phyloP scores from a whole-genome alignment of 106 monocot genomes.

The Alisma plantagoaquatica region DNA sequence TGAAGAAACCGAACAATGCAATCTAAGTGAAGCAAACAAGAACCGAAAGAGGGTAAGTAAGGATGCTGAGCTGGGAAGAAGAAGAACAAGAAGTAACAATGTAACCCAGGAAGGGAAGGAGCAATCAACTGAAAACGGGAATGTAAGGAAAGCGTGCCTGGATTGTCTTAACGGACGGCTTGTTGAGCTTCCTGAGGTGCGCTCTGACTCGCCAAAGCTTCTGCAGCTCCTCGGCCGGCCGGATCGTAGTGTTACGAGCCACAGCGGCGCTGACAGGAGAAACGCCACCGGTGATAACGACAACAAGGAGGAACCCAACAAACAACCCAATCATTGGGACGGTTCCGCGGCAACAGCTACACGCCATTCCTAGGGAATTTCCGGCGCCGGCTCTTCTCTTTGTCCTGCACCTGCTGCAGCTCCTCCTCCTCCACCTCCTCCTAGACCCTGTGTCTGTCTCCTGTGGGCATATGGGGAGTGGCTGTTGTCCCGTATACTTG shows the following conservation, averaged over 20 bases:
- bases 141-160: constrained; percentile 38
- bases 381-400: too few species aligned
- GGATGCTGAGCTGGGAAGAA: not conserved
- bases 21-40: constrained; percentile 49
- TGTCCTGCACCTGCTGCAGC: too few species aligned
- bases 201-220: constrained; percentile 37
- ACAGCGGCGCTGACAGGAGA: constrained; percentile 9
- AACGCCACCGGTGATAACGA: too few species aligned
- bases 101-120: not conserved
- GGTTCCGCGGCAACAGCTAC: too few species aligned
- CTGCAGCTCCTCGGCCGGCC: constrained; percentile 31
- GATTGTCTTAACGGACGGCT: constrained; percentile 58
- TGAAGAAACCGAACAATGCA: constrained; percentile 24
- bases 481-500: too few species aligned
- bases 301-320: too few species aligned
- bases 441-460: too few species aligned
- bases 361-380: too few species aligned
- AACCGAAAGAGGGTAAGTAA: not conserved
- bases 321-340: too few species aligned
- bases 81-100: not conserved
- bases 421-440: too few species aligned
- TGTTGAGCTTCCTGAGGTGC: constrained; percentile 50
- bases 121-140: too few species aligned
- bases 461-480: too few species aligned
- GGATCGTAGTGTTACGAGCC: constrained; percentile 15